These are phyloP conservation scores for Lentinula sp. DNA, from an alignment of 768 basidiomycete species.

Conservation along the genomic window DNA sequence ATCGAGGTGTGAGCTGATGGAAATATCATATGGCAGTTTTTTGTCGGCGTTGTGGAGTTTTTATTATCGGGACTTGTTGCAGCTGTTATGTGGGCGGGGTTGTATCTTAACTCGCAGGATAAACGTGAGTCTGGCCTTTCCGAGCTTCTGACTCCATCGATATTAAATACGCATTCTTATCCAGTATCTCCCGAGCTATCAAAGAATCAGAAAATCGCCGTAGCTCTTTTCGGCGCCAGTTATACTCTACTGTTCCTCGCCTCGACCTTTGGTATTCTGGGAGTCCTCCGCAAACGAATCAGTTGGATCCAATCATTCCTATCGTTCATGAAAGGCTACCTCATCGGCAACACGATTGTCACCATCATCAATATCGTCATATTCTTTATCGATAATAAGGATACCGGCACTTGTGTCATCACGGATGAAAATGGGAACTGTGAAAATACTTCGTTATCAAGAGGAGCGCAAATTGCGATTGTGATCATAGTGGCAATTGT, in stretches of 20 bases:
- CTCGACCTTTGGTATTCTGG: background rate
- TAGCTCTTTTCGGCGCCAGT: background rate
- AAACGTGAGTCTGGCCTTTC: background rate
- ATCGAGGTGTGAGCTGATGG: background rate
- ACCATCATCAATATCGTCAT: background rate
- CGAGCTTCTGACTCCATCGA: background rate
- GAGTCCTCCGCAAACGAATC: background rate
- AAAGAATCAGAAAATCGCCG: background rate
- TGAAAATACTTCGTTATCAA: background rate
- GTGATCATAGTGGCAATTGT: background rate
- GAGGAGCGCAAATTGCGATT: background rate
- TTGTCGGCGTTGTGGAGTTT: background rate
- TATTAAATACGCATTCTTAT: background rate
- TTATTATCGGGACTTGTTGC: background rate
- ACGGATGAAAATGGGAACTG: background rate
- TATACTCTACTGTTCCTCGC: slow-evolving; percentile 1
- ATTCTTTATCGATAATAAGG: slow-evolving; percentile 2
- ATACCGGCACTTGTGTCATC: background rate
- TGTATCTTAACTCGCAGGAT: background rate
- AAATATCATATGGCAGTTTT: background rate
- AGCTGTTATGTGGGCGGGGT: background rate
- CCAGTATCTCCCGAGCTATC: background rate
- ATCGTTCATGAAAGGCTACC: background rate
- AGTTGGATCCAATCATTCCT: background rate
- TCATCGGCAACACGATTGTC: background rate